Evolutionary conservation across 345 rosid species (phyloP).

Genomic region (Rhodamnia rubescens): DNA sequence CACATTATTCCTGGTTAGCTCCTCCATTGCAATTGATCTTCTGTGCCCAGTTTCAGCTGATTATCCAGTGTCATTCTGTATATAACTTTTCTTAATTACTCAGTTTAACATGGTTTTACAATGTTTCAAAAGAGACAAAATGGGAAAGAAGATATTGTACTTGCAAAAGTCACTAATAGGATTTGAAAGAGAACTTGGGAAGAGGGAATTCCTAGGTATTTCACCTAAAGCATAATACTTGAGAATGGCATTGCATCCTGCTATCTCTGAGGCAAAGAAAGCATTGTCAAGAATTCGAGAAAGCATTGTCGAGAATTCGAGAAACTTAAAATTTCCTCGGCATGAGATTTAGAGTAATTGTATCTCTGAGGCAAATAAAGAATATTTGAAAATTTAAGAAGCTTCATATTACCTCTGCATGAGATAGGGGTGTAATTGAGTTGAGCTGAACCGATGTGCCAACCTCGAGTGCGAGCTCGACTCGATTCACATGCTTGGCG

Average conservation of each 20-base stretch:
- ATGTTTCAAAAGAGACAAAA: not conserved
- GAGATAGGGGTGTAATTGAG: not conserved
- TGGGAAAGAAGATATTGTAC: not conserved
- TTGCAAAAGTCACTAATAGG: not conserved
- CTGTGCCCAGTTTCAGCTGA: not conserved
- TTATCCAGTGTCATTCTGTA: not conserved
- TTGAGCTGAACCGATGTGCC: not conserved
- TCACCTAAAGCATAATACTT: not conserved
- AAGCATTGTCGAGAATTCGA: not conserved
- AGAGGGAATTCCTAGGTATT: not conserved
- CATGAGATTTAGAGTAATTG: not conserved
- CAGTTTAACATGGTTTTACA: not conserved
- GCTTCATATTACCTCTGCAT: not conserved
- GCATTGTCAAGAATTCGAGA: not conserved
- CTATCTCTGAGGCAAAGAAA: not conserved
- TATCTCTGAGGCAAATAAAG: not conserved
- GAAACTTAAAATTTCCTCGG: not conserved
- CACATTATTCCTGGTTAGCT: not conserved
- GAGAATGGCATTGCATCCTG: not conserved
- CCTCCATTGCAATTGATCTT: not conserved
- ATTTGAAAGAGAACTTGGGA: not conserved
- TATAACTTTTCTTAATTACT: not conserved
- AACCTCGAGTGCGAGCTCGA: not conserved
- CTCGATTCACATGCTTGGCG: not conserved
- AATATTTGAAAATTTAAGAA: not conserved